These are phyloP conservation scores for Plenodomus tracheiphilus DNA, from an alignment of 2,329 filamentous ascomycete species.

Conservation along the genomic window DNA sequence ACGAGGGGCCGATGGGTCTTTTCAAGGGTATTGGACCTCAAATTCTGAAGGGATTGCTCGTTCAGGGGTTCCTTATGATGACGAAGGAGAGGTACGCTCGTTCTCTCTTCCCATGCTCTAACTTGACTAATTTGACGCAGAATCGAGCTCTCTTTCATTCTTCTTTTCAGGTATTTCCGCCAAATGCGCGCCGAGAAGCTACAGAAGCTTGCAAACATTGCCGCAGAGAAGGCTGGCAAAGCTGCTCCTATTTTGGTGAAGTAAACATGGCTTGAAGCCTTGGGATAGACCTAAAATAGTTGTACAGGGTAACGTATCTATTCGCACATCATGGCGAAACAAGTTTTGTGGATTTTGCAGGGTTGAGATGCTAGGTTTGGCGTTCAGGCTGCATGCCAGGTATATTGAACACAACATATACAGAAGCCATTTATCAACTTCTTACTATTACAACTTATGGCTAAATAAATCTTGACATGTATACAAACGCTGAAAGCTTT, in stretches of 20 bases:
- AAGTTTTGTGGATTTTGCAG: not conserved
- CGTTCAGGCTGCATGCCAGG: not conserved
- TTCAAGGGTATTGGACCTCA: constrained; percentile 98
- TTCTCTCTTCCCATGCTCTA: not conserved
- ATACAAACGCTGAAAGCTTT: too few relatives aligned
- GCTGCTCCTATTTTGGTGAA: constrained; percentile 38
- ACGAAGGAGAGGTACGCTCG: constrained; percentile 82
- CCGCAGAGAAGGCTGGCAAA: constrained; percentile 58
- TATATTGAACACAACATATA: not conserved
- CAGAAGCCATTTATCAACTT: not conserved
- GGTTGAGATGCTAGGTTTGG: not conserved
- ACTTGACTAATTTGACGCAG: constrained; percentile 49
- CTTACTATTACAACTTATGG: not conserved
- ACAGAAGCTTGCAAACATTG: constrained; percentile 65
- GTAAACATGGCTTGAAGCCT: constrained; percentile 10
- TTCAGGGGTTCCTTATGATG: constrained; percentile 98
- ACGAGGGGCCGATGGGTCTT: constrained; percentile 80
- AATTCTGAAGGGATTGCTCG: constrained; percentile 86
- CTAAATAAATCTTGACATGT: too few relatives aligned
- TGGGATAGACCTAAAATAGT: not conserved
- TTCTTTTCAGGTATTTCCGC: constrained; percentile 81
- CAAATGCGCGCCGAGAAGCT: constrained; percentile 71
- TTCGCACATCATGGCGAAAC: not conserved
- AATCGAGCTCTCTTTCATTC: constrained; percentile 84
- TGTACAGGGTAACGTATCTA: not conserved